Base-by-base conservation (phyloP, 78 protist genomes). In the Tieghemostelium lacteum region DNA sequence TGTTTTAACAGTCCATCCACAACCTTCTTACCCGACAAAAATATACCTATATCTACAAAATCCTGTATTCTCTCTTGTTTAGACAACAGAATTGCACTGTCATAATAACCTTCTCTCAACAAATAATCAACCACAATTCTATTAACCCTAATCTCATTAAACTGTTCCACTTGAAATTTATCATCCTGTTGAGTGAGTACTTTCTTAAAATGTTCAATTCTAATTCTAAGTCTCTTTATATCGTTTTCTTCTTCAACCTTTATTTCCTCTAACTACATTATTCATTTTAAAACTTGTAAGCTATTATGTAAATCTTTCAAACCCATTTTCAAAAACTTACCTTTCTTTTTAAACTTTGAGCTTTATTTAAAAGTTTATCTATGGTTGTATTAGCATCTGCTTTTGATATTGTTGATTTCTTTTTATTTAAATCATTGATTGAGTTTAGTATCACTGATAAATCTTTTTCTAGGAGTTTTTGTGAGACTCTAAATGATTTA, bases 381-480 rank as follows among this genome's bases (percentile, higher is more conserved):
- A 87, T 63, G 0, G 74, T 69, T 7, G 22, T 74, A 24, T 26
- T 63, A 16, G 86, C 93, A 28, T 73, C 86, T 1, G 73, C 77
- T 29, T 19, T 42, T 2, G 83, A 33, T 8, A 89, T 62, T 0
- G 69, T 77, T 28, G 36, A 7, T 39, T 50, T 74, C 26, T 39
- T 63, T 39, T 72, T 69, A 40, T 71, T 72, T 1, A 76, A 24
- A 31, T 73, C 92, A 24, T 61, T 73, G 54, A 67, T 69, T 28
- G 39, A n/a, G 12, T 24, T 57, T 22, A 58, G 55, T 16, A 73
- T 58, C 24, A 49, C 28, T 8, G 83, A 58, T 83, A 87, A 64
- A 14, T 94, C 96, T 42, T 94, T 94, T 52, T 94, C 96, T 10
- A 87, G 29, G 3, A 29, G 28, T 69, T 94, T 86, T 29, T 94